phyloP scores from a whole-genome alignment of 2,329 filamentous ascomycete genomes.

The Didymella lethalis region DNA sequence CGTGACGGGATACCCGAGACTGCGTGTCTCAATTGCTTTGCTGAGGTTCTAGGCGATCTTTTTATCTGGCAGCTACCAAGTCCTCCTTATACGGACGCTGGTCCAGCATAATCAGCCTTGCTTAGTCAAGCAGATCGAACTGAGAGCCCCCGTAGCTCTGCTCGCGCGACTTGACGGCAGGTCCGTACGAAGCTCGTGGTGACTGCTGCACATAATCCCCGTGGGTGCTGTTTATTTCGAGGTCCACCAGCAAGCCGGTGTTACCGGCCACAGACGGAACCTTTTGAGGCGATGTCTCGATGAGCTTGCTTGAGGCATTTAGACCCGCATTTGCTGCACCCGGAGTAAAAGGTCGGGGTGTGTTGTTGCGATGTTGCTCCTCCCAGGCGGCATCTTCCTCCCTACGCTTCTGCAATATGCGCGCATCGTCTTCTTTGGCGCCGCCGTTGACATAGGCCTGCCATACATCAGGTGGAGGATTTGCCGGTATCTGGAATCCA shows the following conservation, averaged over 20 bases:
- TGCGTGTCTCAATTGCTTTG: background rate
- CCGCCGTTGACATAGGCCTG: constrained; percentile 31
- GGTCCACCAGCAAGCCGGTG: constrained; percentile 30
- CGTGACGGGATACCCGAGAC: constrained; percentile 4
- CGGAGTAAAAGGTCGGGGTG: background rate
- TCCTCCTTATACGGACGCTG: background rate
- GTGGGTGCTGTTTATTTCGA: constrained; percentile 17
- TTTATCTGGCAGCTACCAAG: background rate
- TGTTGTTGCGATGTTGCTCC: constrained; percentile 11
- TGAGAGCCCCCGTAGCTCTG: background rate
- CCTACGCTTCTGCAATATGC: constrained; percentile 21
- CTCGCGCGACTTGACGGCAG: constrained; percentile 2
- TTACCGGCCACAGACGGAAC: constrained; percentile 22
- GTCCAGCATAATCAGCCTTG: background rate
- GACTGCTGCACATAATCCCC: background rate
- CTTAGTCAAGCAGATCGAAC: constrained; percentile 28
- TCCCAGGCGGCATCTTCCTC: constrained; percentile 26
- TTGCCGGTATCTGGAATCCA: constrained; percentile 10
- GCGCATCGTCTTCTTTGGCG: constrained; percentile 33
- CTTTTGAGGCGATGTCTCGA: constrained; percentile 25
- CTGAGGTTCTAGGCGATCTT: background rate
- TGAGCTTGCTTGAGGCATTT: constrained; percentile 19
- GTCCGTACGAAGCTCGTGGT: constrained; percentile 8
- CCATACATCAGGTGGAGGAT: constrained; percentile 21
- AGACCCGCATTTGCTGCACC: background rate